Evolutionary conservation across 2,329 filamentous ascomycete species (phyloP).

Genomic region (Coniochaeta sp.): DNA sequence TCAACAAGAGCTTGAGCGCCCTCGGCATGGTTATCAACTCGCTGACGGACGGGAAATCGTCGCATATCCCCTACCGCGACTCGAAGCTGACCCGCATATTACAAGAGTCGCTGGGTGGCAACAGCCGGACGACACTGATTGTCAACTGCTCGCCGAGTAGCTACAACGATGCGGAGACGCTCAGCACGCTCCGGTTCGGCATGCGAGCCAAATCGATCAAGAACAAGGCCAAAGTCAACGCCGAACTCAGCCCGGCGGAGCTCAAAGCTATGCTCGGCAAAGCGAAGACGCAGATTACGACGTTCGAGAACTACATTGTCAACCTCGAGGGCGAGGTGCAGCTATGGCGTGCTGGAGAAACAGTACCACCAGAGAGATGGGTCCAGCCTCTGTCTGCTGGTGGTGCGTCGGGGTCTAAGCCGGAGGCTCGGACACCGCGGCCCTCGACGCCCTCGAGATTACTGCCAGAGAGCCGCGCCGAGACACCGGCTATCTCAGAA

Average conservation of each 20-base stretch:
- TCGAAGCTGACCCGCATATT: constrained; percentile 95
- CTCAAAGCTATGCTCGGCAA: constrained; percentile 91
- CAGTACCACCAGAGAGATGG: constrained; percentile 86
- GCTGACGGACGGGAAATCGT: constrained; percentile 93
- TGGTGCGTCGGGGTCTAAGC: constrained; percentile 33
- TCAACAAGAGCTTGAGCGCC: constrained; percentile 98
- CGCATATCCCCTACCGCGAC: constrained; percentile 92
- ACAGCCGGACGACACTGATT: constrained; percentile 95
- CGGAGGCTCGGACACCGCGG: constrained; percentile 36
- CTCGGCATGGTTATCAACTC: constrained; percentile 99
- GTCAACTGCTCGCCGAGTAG: constrained; percentile 99
- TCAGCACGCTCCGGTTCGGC: constrained; percentile 88
- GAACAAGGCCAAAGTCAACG: constrained; percentile 99
- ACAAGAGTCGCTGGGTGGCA: constrained; percentile 95
- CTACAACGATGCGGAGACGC: constrained; percentile 93
- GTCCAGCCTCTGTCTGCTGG: constrained; percentile 56
- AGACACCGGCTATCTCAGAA: constrained; percentile 64
- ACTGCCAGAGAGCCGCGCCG: constrained; percentile 49
- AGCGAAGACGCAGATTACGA: constrained; percentile 80
- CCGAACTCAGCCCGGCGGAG: constrained; percentile 90
- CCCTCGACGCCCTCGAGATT: constrained; percentile 47
- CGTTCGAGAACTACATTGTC: constrained; percentile 79
- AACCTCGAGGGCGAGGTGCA: constrained; percentile 79
- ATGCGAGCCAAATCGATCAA: constrained; percentile 97
- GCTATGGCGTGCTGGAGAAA: constrained; percentile 80